These are phyloP conservation scores for Mrakia gelida DNA, from an alignment of 768 basidiomycete genomes.

Conservation along the genomic window DNA sequence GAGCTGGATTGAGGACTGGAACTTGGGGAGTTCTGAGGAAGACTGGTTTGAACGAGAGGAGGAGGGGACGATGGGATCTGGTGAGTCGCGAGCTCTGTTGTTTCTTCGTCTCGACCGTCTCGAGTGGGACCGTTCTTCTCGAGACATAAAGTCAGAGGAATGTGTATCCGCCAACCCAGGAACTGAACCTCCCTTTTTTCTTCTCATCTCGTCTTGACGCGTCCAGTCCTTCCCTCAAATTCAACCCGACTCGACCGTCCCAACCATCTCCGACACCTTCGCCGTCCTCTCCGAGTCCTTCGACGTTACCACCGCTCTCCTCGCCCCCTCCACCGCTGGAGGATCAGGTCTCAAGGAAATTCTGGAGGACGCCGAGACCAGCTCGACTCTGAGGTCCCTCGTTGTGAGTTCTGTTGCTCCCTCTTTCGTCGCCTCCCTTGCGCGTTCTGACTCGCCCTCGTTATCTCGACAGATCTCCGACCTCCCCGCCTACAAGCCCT, in stretches of 20 bases:
- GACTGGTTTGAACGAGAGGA: conserved; percentile 8
- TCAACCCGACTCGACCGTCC: conserved; percentile 3
- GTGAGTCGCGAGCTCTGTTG: not conserved
- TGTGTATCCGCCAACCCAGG: not conserved
- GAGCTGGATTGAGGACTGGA: conserved; percentile 17
- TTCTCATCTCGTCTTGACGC: not conserved
- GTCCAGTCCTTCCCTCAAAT: not conserved
- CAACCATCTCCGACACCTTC: not conserved
- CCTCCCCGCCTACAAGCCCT: conserved; percentile 16
- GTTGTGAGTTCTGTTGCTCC: not conserved
- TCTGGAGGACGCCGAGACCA: conserved; percentile 14
- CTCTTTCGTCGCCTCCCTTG: not conserved
- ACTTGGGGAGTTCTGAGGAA: conserved; percentile 21
- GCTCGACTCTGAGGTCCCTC: conserved; percentile 2
- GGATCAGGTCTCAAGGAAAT: conserved; percentile 10
- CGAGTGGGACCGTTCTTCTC: not conserved
- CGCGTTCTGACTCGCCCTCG: not conserved
- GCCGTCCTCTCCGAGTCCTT: conserved; percentile 21
- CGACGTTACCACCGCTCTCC: conserved; percentile 20
- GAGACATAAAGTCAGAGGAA: no score
- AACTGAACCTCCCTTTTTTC: not conserved
- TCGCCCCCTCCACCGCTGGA: not conserved
- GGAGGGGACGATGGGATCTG: conserved; percentile 23
- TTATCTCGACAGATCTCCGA: conserved; percentile 18
- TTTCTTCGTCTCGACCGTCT: not conserved